A percentile compares a stretch with the other conserved stretches of the same genome.
phyloP scores from a whole-genome alignment of 2,329 filamentous ascomycete species.

The Beauveria pseudobassiana region DNA sequence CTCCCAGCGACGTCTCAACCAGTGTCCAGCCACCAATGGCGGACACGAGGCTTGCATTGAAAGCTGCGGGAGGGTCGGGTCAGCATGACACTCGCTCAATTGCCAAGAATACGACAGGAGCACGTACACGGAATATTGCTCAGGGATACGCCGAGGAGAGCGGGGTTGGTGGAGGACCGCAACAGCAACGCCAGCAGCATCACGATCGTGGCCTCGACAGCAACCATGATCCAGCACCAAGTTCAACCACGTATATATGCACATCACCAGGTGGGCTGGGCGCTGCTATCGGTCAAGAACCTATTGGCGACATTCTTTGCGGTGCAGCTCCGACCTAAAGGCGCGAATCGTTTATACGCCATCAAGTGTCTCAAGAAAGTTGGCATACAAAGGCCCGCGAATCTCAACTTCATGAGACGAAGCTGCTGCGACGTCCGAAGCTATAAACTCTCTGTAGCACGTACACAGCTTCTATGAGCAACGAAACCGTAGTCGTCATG shows the following conservation, averaged over 20 bases:
- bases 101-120: neutral
- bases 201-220: slow-evolving; percentile 29
- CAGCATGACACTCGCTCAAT: neutral
- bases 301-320: slow-evolving; percentile 14
- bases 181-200: slow-evolving; percentile 37
- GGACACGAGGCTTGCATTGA: slow-evolving; percentile 22
- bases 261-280: slow-evolving; percentile 35
- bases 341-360: slow-evolving; percentile 26
- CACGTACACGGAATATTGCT: slow-evolving; percentile 19
- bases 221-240: slow-evolving; percentile 38
- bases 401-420: slow-evolving; percentile 23
- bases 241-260: slow-evolving; percentile 42
- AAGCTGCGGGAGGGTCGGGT: slow-evolving; percentile 13
- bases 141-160: slow-evolving; percentile 21
- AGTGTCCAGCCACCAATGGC: slow-evolving; percentile 27
- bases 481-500: slow-evolving; percentile 38
- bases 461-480: slow-evolving; percentile 19
- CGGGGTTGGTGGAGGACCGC: slow-evolving; percentile 26
- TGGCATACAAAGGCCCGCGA: slow-evolving; percentile 22
- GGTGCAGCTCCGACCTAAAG: slow-evolving; percentile 22
- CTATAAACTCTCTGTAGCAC: slow-evolving; percentile 23
- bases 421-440: slow-evolving; percentile 25
- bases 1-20: slow-evolving; percentile 21
- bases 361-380: slow-evolving; percentile 21
- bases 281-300: slow-evolving; percentile 27